Percentiles rank a stretch among this genome's conserved stretches.
phyloP scores from a whole-genome alignment of 2,329 filamentous ascomycete genomes.

The Zymoseptoria tritici region DNA sequence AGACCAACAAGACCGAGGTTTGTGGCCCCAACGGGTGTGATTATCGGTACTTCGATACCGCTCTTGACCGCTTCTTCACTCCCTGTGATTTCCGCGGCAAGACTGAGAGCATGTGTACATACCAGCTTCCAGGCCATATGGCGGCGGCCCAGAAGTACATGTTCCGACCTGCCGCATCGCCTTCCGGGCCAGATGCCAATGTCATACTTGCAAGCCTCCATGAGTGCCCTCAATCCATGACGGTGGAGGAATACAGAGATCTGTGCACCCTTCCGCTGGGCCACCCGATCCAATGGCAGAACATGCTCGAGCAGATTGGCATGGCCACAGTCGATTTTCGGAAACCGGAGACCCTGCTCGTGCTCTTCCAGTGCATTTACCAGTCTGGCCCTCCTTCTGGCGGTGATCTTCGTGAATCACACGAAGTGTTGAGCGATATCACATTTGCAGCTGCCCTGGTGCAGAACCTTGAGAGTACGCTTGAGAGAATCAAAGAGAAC shows the following conservation, averaged over 20 bases:
- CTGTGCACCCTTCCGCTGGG: slow-evolving; percentile 45
- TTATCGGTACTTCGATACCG: neutral
- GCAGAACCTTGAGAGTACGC: slow-evolving; percentile 2
- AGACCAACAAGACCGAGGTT: neutral
- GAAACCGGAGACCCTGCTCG: slow-evolving; percentile 40
- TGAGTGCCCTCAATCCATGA: slow-evolving; percentile 41
- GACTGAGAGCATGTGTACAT: neutral
- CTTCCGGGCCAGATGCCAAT: slow-evolving; percentile 16
- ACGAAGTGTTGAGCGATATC: slow-evolving; percentile 44
- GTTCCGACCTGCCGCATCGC: neutral
- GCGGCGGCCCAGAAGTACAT: slow-evolving; percentile 1
- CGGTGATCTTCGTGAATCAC: slow-evolving; percentile 36
- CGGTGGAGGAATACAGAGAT: slow-evolving; percentile 47
- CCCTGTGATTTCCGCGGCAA: neutral
- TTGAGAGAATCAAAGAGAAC: slow-evolving; percentile 17
- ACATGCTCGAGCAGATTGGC: slow-evolving; percentile 45
- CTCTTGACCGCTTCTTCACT: neutral
- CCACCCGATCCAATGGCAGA: slow-evolving; percentile 40
- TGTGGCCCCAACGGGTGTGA: neutral
- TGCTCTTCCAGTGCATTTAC: slow-evolving; percentile 47
- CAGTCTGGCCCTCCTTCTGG: slow-evolving; percentile 47
- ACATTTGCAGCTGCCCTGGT: slow-evolving; percentile 7
- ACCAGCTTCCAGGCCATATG: neutral
- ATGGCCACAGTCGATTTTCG: slow-evolving; percentile 54
- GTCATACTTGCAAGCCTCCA: slow-evolving; percentile 41